Percentiles rank a stretch among this genome's conserved stretches.
These are phyloP conservation scores for Penicillium longicatenatum DNA, from an alignment of 495 filamentous ascomycete genomes.

Conservation along the genomic window DNA sequence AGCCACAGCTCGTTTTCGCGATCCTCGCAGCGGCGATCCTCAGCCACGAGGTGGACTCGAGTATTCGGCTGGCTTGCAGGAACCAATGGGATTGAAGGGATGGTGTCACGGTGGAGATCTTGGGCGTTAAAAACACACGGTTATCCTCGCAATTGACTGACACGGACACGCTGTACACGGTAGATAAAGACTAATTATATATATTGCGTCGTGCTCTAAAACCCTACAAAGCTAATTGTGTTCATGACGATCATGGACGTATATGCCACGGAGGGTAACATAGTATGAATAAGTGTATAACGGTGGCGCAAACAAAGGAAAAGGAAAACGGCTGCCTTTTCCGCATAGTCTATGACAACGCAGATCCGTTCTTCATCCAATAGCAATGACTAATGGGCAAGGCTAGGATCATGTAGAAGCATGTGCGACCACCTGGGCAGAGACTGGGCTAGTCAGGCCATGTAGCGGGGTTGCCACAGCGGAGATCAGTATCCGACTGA, in stretches of 20 bases:
- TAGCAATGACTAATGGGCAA: neutral
- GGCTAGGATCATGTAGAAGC: neutral
- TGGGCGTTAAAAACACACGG: constrained; percentile 1
- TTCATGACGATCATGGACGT: neutral
- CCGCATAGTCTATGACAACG: constrained; percentile 1
- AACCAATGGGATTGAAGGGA: neutral
- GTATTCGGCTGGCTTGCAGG: neutral
- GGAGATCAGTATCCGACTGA: neutral
- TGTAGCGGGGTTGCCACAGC: constrained; percentile 19
- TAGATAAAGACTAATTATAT: neutral
- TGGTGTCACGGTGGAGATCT: neutral
- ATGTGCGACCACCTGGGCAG: neutral
- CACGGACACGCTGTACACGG: neutral
- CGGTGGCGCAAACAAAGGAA: neutral
- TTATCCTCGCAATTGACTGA: constrained; percentile 3
- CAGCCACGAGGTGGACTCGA: constrained; percentile 4
- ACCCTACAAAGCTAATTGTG: neutral
- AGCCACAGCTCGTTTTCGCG: constrained; percentile 2
- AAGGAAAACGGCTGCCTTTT: constrained; percentile 9
- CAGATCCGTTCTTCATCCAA: neutral
- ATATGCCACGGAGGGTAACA: neutral
- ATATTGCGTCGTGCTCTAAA: neutral
- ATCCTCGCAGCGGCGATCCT: neutral
- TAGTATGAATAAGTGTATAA: too few species aligned
- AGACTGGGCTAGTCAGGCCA: constrained; percentile 17